Percentiles rank a stretch among this genome's conserved stretches.
These are phyloP conservation scores for Tubosaeta sp. DNA, from an alignment of 768 basidiomycete species.

Conservation along the genomic window DNA sequence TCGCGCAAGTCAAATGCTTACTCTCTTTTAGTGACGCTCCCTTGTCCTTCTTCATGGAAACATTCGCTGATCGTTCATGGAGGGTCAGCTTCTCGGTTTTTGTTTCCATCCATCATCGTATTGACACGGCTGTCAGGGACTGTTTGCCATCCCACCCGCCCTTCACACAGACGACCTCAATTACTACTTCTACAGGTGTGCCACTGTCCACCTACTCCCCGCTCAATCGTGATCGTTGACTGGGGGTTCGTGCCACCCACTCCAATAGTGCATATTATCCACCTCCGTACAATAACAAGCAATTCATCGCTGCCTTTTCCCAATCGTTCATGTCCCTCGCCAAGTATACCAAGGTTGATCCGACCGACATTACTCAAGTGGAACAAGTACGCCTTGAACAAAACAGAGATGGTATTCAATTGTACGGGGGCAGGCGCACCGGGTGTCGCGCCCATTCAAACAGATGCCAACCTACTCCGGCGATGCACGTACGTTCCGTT, in stretches of 20 bases:
- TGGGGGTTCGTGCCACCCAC: neutral
- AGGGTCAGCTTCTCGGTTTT: conserved; percentile 21
- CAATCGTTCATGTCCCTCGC: conserved; percentile 24
- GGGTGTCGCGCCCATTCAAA: no score
- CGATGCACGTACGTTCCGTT: conserved; percentile 13
- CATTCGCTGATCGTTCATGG: no score
- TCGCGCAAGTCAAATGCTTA: neutral
- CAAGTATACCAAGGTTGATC: conserved; percentile 13
- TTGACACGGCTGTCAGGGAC: conserved; percentile 15
- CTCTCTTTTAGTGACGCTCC: no score
- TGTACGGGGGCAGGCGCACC: no score
- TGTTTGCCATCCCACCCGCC: conserved; percentile 30
- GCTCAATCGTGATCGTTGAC: neutral
- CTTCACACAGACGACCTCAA: neutral
- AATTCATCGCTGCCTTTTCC: conserved; percentile 27
- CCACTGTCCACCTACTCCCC: neutral
- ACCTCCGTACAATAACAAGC: conserved; percentile 24
- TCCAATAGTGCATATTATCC: neutral
- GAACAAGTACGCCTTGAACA: neutral
- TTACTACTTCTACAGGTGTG: conserved; percentile 37
- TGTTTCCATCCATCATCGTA: conserved; percentile 10
- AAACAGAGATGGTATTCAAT: no score
- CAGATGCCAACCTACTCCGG: neutral
- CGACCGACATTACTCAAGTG: conserved; percentile 16
- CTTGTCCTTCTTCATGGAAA: no score